Base-by-base conservation (phyloP, 371 early-diverging fungal species). In the Massospora cicadina region DNA sequence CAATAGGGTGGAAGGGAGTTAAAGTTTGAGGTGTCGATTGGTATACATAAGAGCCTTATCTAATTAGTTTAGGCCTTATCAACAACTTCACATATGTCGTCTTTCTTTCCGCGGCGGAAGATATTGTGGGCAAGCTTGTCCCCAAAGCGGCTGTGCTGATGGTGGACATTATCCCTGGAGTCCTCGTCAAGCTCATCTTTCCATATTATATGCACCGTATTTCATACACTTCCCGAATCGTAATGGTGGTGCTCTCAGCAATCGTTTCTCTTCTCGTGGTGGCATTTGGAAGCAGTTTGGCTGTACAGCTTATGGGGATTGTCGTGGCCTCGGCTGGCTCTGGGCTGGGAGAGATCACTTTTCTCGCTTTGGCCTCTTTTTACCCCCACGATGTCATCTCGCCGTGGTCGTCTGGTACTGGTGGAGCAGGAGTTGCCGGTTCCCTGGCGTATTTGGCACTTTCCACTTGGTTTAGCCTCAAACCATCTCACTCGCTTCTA, bases 11-110 rank as follows among this genome's bases (percentile, higher is more conserved):
- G 10, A 43, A 43, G 43, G 10, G 17, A 43, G 17, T 10, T 43
- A 43, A 43, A 43, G 5, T 43, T 17, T 43, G 43, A 43, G 43
- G 5, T 5, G 43, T 43, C 43, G 5, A 10, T 43, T 43, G 43
- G 10, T 10, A 43, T 43, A n/a, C n/a, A 43, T 43, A 5, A 43
- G 5, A 5, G 5, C 43, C 17, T 10, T 43, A 43, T 5, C 43
- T 43, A 59, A 59, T 59, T 7, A 26, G 2, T 1, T 23, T 62
- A 62, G 62, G 62, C 7, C 24, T 62, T 23, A 71, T 78, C 67
- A 78, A 78, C 66, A 78, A 78, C 63, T 67, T 77, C 62, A 72
- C 71, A 31, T 78, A 77, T 58, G 77, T 77, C 12, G 72, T 78
- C n/a, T 74, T 78, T 65, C 67, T 78, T 1, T 74, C 74, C 0